Base-by-base conservation (phyloP, 306 rosid genomes). In the Oemleria cerasiformis region DNA sequence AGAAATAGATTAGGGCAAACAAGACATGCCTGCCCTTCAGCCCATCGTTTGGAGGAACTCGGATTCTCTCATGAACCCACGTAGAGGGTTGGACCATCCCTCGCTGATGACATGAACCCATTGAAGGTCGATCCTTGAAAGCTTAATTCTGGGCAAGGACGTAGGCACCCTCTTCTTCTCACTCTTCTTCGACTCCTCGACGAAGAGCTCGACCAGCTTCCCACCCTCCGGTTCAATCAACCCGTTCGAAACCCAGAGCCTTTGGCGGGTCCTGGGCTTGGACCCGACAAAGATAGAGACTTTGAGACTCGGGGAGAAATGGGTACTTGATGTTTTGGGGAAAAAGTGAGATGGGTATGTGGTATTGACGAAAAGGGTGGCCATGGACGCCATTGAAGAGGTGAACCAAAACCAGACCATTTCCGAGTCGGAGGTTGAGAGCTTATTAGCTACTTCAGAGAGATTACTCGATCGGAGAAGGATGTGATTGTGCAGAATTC, bases 1-100 rank as follows among this genome's bases (percentile, higher is more conserved):
- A n/a, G n/a, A n/a, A n/a, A n/a, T n/a, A n/a, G n/a, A n/a, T n/a
- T n/a, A n/a, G n/a, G n/a, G n/a, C n/a, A n/a, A n/a, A n/a, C n/a
- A n/a, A n/a, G n/a, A n/a, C n/a, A n/a, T n/a, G n/a, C n/a, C n/a
- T n/a, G n/a, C n/a, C n/a, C n/a, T n/a, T n/a, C n/a, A n/a, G n/a
- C n/a, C n/a, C n/a, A n/a, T n/a, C 83, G 97, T 95, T 95, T 91
- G 99, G 99, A 95, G 99, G 97, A 95, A 91, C 99, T 95, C 97
- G n/a, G 81, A 75, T 71, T 95, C 96, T 80, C 85, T 86, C 99
- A 95, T 91, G 88, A 95, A 95, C 50, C 99, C 99, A 0, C 72
- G 23, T 9, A 95, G 86, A 1, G 99, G 99, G 16, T 92, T 91
- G 5, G 99, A 96, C 99, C 99, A 95, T 0, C 99, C 99, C 81